Evolutionary conservation across 768 basidiomycete genomes (phyloP).

Genomic region (Rhodotorula sphaerocarpa): DNA sequence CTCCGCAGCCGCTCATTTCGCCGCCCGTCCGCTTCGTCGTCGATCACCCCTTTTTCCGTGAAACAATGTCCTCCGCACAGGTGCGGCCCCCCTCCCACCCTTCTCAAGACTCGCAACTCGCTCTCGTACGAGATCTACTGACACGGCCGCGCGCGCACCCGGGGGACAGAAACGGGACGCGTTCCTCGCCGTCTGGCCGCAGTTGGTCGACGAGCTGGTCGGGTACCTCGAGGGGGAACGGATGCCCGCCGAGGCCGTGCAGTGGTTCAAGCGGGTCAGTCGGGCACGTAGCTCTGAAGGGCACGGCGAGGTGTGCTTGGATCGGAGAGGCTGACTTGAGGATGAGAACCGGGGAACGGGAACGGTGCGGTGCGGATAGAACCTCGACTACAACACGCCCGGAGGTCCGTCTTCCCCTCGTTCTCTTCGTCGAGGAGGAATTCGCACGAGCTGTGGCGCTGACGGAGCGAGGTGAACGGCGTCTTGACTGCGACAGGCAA

Average conservation of each 20-base stretch:
- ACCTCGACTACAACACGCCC: constrained; percentile 85
- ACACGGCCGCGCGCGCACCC: too few relatives aligned
- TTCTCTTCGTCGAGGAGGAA: background rate
- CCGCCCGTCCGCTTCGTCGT: background rate
- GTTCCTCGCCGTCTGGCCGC: constrained; percentile 65
- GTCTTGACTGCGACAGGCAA: constrained; percentile 52
- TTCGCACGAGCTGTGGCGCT: background rate
- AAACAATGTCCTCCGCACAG: too few relatives aligned
- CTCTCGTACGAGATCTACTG: too few relatives aligned
- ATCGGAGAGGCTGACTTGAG: too few relatives aligned
- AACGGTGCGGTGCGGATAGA: too few relatives aligned
- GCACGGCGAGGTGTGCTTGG: background rate
- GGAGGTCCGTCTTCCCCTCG: constrained; percentile 47
- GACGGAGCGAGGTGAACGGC: background rate
- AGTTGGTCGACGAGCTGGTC: constrained; percentile 69
- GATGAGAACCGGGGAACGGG: too few relatives aligned
- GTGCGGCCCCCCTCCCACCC: background rate
- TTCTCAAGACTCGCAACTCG: too few relatives aligned
- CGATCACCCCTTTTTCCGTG: background rate
- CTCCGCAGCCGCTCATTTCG: too few relatives aligned
- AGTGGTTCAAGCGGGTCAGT: constrained; percentile 74
- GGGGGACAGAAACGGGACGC: constrained; percentile 15
- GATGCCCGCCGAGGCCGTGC: constrained; percentile 74
- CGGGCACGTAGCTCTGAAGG: too few relatives aligned
- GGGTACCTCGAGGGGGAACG: constrained; percentile 58